These are phyloP conservation scores for Amauroascus niger DNA, from an alignment of 2,329 filamentous ascomycete species.

Conservation along the genomic window DNA sequence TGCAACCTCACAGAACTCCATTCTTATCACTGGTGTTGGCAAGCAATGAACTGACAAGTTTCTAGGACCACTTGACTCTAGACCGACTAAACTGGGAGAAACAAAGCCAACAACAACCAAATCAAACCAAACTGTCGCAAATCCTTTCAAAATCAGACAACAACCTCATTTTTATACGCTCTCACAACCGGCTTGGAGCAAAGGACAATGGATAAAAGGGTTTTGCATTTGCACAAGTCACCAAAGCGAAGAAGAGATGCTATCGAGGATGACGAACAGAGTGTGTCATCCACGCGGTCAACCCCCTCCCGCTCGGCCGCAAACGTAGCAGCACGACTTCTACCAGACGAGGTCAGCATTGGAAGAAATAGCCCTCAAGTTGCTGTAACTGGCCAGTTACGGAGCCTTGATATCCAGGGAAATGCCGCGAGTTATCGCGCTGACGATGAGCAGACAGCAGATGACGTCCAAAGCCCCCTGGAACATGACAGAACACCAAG, in stretches of 20 bases:
- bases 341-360: slow-evolving; percentile 24
- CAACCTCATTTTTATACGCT: background rate
- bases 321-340: slow-evolving; percentile 24
- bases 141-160: background rate
- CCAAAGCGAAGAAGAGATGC: slow-evolving; percentile 30
- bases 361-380: slow-evolving; percentile 29
- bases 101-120: background rate
- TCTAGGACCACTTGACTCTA: background rate
- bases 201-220: background rate
- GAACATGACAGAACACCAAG: background rate
- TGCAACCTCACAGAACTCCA: background rate
- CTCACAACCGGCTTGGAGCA: background rate
- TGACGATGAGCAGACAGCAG: background rate
- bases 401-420: slow-evolving; percentile 33
- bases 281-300: slow-evolving; percentile 26
- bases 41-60: background rate
- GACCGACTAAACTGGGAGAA: background rate
- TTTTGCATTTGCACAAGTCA: slow-evolving; percentile 20
- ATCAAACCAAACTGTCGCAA: background rate
- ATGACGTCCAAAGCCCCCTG: background rate
- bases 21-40: background rate
- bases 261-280: slow-evolving; percentile 25
- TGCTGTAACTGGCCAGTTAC: slow-evolving; percentile 33
- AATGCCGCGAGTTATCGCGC: background rate
- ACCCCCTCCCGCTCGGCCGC: slow-evolving; percentile 25